A percentile compares a stretch with the other conserved stretches of the same genome.
Evolutionary conservation across 768 basidiomycete genomes (phyloP).

Genomic region (Suillus occidentalis): DNA sequence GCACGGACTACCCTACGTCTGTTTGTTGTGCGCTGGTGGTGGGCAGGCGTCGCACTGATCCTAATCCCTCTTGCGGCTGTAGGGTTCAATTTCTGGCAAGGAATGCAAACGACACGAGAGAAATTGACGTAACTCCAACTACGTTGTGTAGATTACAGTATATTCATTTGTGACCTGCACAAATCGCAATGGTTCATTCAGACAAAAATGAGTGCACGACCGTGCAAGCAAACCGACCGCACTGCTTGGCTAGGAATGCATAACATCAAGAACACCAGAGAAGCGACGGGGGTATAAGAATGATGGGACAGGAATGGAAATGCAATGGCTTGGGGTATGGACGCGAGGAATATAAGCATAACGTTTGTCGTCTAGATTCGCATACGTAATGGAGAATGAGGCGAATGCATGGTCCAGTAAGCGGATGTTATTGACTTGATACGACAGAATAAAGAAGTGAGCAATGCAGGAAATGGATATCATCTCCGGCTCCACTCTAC

Average conservation of each 20-base stretch:
- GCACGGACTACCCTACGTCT: neutral
- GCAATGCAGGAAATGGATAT: neutral
- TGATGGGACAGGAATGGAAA: neutral
- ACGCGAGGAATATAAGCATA: constrained; percentile 5
- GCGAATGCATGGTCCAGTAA: constrained; percentile 34
- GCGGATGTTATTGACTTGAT: constrained; percentile 14
- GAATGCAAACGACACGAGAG: neutral
- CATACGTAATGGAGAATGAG: constrained; percentile 5
- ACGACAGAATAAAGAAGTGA: neutral
- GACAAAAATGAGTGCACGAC: neutral
- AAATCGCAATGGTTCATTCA: neutral
- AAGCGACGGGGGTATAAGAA: constrained; percentile 1
- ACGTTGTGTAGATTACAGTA: neutral
- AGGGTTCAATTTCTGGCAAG: constrained; percentile 22
- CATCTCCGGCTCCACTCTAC: neutral
- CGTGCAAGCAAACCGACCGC: neutral
- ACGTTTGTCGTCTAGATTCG: constrained; percentile 2
- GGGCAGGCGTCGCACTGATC: constrained; percentile 13
- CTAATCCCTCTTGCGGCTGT: constrained; percentile 23
- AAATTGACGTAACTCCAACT: neutral
- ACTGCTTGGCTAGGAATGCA: neutral
- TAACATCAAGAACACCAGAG: constrained; percentile 5
- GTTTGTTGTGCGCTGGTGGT: constrained; percentile 8
- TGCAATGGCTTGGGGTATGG: neutral
- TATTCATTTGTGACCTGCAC: constrained; percentile 4